Conservation (phyloP, 352 stramenopile genomes). For the Thalassiosira oceanica region DNA sequence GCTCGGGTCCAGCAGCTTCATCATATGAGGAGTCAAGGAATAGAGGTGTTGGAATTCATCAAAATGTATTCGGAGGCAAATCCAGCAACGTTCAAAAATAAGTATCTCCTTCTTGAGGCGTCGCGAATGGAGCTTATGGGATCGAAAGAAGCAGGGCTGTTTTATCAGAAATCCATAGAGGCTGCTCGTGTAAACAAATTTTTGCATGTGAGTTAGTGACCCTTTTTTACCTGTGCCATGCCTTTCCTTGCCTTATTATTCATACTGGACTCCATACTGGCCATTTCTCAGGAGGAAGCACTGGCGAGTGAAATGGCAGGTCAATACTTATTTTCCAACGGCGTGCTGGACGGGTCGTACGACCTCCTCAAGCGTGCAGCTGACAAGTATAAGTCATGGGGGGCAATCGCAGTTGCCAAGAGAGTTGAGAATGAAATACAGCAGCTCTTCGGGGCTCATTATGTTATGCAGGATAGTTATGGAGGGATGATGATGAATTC, state of each 20-base stretch:
- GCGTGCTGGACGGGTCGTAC: not conserved
- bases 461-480: too few species aligned
- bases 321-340: conserved; percentile 4
- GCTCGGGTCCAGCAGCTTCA: not conserved
- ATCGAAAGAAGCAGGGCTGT: conserved; percentile 1
- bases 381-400: conserved; percentile 14
- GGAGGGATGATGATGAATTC: too few species aligned
- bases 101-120: conserved; percentile 16
- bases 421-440: conserved; percentile 9
- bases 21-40: not conserved
- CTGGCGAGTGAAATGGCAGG: conserved; percentile 13
- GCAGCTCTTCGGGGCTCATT: not conserved
- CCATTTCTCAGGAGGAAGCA: conserved; percentile 22
- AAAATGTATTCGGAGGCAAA: not conserved
- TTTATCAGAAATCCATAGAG: conserved; percentile 18
- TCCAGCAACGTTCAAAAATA: conserved; percentile 20
- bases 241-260: too few species aligned
- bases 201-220: too few species aligned
- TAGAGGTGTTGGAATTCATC: not conserved
- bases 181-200: conserved; percentile 12
- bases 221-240: too few species aligned
- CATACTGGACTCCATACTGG: too few species aligned
- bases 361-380: not conserved
- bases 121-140: conserved; percentile 1
- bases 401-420: conserved; percentile 9